Conservation (phyloP, 2,329 filamentous ascomycete genomes). For the Myriosclerotinia scirpicola region DNA sequence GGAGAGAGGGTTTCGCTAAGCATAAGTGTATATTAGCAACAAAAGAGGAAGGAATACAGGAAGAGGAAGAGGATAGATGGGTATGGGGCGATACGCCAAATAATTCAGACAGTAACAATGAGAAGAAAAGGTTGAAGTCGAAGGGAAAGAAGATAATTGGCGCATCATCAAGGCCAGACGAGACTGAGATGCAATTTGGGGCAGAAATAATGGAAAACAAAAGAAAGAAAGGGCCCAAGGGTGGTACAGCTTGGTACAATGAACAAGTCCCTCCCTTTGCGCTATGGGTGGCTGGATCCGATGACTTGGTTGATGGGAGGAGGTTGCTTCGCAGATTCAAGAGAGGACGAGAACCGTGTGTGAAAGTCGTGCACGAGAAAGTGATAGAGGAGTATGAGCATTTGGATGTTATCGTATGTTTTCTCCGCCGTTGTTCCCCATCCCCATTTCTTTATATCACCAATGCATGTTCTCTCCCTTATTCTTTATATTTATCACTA, state of each 20-base stretch:
- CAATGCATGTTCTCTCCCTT: background rate
- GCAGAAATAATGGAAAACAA: constrained; percentile 34
- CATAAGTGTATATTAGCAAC: constrained; percentile 88
- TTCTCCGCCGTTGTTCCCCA: too few species aligned
- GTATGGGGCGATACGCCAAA: constrained; percentile 34
- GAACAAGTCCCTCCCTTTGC: constrained; percentile 77
- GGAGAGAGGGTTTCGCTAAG: constrained; percentile 77
- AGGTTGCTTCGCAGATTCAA: constrained; percentile 73
- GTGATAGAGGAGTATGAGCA: constrained; percentile 89
- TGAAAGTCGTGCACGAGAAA: constrained; percentile 76
- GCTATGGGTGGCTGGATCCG: constrained; percentile 81
- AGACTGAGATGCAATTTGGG: constrained; percentile 39
- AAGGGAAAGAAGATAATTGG: constrained; percentile 2
- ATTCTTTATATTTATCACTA: background rate
- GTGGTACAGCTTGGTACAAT: constrained; percentile 76
- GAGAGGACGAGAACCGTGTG: constrained; percentile 75
- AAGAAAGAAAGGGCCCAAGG: constrained; percentile 42
- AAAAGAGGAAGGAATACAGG: constrained; percentile 64
- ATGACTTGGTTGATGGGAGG: constrained; percentile 80
- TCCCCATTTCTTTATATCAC: too few species aligned
- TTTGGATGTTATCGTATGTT: constrained; percentile 69
- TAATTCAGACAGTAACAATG: background rate
- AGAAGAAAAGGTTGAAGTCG: background rate
- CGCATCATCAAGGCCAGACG: constrained; percentile 9
- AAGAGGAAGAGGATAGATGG: constrained; percentile 50